phyloP scores from a whole-genome alignment of 805 yeast species.

The Ogataea haglerorum region DNA sequence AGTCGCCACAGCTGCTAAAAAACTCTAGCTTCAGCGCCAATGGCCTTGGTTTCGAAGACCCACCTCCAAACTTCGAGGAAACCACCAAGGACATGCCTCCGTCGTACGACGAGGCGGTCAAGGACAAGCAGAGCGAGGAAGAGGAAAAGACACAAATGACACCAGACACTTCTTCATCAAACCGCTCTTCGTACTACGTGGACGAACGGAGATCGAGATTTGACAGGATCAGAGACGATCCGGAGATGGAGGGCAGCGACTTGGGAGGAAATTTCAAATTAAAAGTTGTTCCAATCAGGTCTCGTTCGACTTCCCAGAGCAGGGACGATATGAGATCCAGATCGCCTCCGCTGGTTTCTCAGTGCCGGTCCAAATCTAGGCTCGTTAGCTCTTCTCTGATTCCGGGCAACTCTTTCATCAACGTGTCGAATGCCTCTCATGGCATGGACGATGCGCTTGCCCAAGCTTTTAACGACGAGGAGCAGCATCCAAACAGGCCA shows the following conservation, averaged over 20 bases:
- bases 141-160: conserved; percentile 1
- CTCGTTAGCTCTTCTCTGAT: conserved; percentile 22
- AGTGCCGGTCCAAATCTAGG: conserved; percentile 18
- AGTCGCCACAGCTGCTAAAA: conserved; percentile 20
- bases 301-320: conserved; percentile 23
- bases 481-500: neutral
- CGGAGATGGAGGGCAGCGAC: conserved; percentile 19
- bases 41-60: conserved; percentile 22
- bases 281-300: conserved; percentile 29
- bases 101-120: conserved; percentile 27
- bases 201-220: conserved; percentile 9
- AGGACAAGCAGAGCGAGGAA: conserved; percentile 7
- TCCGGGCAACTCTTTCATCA: conserved; percentile 18
- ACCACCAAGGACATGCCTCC: conserved; percentile 27
- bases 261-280: conserved; percentile 28
- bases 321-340: conserved; percentile 14
- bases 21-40: conserved; percentile 17
- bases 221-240: conserved; percentile 8
- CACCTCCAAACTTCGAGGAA: conserved; percentile 31
- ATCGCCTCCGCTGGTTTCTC: conserved; percentile 24
- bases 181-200: neutral
- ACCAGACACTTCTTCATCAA: conserved; percentile 5
- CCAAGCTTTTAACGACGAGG: conserved; percentile 15
- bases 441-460: conserved; percentile 26
- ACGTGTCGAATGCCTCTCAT: conserved; percentile 15